These are phyloP conservation scores for Papiliotrema nemorosa DNA, from an alignment of 1,284 basidiomycete species.

Conservation along the genomic window DNA sequence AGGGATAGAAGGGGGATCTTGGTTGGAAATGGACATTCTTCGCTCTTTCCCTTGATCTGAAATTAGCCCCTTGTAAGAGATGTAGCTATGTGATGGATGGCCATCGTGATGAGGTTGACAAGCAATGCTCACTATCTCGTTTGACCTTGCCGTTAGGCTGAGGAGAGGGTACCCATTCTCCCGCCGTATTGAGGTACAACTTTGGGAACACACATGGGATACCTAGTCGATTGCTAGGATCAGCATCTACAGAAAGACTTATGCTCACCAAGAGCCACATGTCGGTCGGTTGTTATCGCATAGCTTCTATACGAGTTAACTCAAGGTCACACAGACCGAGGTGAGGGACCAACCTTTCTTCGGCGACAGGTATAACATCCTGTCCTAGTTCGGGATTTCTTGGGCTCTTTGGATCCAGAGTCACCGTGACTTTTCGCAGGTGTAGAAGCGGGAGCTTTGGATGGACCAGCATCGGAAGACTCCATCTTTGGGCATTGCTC, in stretches of 20 bases:
- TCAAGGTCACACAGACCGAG: neutral
- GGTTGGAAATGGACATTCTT: too few relatives aligned
- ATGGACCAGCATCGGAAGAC: too few relatives aligned
- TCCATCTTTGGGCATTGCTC: too few relatives aligned
- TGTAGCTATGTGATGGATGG: too few relatives aligned
- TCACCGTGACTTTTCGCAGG: too few relatives aligned
- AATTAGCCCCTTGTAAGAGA: too few relatives aligned
- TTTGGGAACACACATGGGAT: slow-evolving; percentile 21
- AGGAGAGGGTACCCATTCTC: slow-evolving; percentile 20
- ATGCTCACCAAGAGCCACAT: neutral
- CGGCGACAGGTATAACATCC: slow-evolving; percentile 2
- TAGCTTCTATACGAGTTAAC: neutral
- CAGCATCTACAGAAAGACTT: neutral
- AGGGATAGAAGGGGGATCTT: too few relatives aligned
- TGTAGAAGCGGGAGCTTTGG: too few relatives aligned
- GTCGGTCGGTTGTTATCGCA: slow-evolving; percentile 1
- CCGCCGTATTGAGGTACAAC: slow-evolving; percentile 18
- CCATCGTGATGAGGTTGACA: neutral
- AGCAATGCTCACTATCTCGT: slow-evolving; percentile 10
- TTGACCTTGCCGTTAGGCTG: slow-evolving; percentile 24
- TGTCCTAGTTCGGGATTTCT: neutral
- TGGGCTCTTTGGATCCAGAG: neutral
- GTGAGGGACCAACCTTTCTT: neutral
- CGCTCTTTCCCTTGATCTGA: too few relatives aligned
- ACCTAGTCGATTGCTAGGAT: neutral